Conservation (phyloP, 768 basidiomycete species). For the Gymnopilus junonius region DNA sequence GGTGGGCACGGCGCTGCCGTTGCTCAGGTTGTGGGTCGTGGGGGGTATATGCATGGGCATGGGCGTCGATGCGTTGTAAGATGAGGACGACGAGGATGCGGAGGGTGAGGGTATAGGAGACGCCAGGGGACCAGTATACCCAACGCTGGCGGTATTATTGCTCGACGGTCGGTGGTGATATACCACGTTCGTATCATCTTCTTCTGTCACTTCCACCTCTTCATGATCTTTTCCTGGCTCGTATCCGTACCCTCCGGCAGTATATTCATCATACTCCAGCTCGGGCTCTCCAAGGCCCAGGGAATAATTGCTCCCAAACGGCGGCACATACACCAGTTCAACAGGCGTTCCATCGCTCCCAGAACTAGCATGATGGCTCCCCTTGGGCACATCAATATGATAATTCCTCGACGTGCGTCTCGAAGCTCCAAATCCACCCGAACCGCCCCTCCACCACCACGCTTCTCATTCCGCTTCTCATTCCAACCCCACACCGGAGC, state of each 20-base stretch:
- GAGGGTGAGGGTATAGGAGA: constrained; percentile 5
- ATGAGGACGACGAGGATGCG: not conserved
- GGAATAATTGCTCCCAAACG: constrained; percentile 42
- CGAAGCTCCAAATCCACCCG: constrained; percentile 19
- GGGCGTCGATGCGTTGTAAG: not conserved
- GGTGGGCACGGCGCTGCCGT: constrained; percentile 11
- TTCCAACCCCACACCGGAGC: constrained; percentile 15
- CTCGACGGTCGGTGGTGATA: constrained; percentile 16
- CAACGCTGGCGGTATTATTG: not conserved
- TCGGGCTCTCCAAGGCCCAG: constrained; percentile 23
- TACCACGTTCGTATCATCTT: constrained; percentile 22
- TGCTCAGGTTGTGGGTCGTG: not conserved
- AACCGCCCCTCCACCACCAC: constrained; percentile 10
- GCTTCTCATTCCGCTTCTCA: constrained; percentile 1
- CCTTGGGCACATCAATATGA: constrained; percentile 12
- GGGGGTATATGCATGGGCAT: not conserved
- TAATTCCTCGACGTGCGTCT: constrained; percentile 20
- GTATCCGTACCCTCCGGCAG: not conserved
- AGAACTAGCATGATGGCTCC: constrained; percentile 23
- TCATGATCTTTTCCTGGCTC: constrained; percentile 1
- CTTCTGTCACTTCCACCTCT: constrained; percentile 13
- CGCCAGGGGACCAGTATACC: constrained; percentile 4
- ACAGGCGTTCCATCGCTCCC: constrained; percentile 54
- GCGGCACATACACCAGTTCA: constrained; percentile 75
- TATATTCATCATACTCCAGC: constrained; percentile 11